A percentile compares a stretch with the other conserved stretches of the same genome.
phyloP scores from a whole-genome alignment of 768 basidiomycete genomes.

The Mycena leptocephala region DNA sequence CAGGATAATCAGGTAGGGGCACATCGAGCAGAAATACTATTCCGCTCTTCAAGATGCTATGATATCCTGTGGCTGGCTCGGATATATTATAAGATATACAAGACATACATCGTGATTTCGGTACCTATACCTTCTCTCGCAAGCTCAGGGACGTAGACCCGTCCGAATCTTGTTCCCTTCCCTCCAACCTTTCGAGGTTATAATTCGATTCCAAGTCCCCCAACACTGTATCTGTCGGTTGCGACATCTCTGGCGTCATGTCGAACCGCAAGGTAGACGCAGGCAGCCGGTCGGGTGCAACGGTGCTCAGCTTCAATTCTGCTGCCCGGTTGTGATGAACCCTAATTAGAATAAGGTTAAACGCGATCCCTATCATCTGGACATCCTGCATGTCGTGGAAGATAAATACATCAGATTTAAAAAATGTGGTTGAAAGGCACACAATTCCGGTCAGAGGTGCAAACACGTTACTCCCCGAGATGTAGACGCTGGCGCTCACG shows the following conservation, averaged over 20 bases:
- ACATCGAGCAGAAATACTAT: no score
- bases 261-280: conserved; percentile 2
- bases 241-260: neutral
- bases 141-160: neutral
- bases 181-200: neutral
- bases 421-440: neutral
- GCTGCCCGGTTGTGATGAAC: conserved; percentile 12
- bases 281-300: neutral
- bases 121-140: neutral
- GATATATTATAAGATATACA: neutral
- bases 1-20: no score
- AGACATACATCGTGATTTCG: no score
- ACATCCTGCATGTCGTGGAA: neutral
- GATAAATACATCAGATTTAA: neutral
- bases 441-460: conserved; percentile 21
- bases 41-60: no score
- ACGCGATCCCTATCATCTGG: conserved; percentile 23
- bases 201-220: conserved; percentile 7
- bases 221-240: neutral
- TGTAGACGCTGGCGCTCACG: conserved; percentile 1
- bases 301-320: neutral
- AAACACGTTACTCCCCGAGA: conserved; percentile 17
- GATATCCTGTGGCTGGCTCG: neutral
- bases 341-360: conserved; percentile 30
- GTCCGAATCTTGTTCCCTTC: neutral